Percentiles rank a stretch among this genome's conserved stretches.
Evolutionary conservation across 2,329 filamentous ascomycete genomes (phyloP).

Genomic region (Gaeumannomyces sp.): DNA sequence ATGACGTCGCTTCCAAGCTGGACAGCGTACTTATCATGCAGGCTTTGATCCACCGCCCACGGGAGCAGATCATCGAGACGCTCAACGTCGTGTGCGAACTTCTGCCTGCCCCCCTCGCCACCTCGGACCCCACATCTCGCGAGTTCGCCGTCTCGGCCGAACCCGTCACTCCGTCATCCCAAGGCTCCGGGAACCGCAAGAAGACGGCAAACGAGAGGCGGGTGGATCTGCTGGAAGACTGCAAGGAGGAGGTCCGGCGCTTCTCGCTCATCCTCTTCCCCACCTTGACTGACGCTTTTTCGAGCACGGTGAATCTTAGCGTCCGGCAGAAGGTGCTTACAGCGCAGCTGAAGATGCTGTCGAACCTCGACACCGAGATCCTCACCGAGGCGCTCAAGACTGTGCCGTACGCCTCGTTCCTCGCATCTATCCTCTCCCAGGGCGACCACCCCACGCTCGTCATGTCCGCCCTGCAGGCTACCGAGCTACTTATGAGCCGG

Average conservation of each 20-base stretch:
- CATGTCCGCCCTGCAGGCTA: slow-evolving; percentile 79
- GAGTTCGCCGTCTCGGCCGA: slow-evolving; percentile 34
- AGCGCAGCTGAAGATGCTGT: slow-evolving; percentile 97
- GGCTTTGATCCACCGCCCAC: slow-evolving; percentile 87
- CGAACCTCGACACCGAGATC: slow-evolving; percentile 80
- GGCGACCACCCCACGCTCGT: slow-evolving; percentile 87
- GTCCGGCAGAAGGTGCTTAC: slow-evolving; percentile 92
- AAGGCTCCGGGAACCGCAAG: slow-evolving; percentile 14
- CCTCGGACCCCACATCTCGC: slow-evolving; percentile 34
- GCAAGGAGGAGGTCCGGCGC: slow-evolving; percentile 78
- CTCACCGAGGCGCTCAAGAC: slow-evolving; percentile 78
- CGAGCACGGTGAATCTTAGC: slow-evolving; percentile 90
- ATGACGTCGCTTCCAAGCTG: slow-evolving; percentile 76
- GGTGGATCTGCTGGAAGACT: slow-evolving; percentile 73
- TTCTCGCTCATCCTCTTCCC: slow-evolving; percentile 92
- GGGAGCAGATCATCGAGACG: slow-evolving; percentile 95
- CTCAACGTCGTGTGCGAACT: slow-evolving; percentile 96
- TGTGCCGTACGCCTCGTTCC: slow-evolving; percentile 90
- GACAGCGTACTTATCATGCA: slow-evolving; percentile 99
- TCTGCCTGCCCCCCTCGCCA: slow-evolving; percentile 65
- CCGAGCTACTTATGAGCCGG: slow-evolving; percentile 78
- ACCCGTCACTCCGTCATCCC: slow-evolving; percentile 8
- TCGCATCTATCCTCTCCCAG: slow-evolving; percentile 91
- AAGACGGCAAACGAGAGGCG: slow-evolving; percentile 66
- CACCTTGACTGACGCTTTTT: slow-evolving; percentile 92